Base-by-base conservation (phyloP, 805 yeast genomes). In the Wickerhamomyces xylosicus region DNA sequence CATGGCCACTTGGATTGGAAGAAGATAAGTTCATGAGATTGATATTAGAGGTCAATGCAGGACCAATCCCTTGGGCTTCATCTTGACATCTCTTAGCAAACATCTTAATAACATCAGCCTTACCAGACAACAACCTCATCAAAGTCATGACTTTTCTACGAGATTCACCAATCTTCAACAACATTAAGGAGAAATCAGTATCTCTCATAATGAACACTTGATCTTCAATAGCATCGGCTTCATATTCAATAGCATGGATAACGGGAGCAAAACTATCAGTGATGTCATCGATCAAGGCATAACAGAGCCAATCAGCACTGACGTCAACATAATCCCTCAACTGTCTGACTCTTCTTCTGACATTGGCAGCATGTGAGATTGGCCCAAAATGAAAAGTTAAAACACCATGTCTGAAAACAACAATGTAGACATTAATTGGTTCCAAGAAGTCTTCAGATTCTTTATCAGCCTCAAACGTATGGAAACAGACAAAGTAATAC, bases 41-140 rank as follows among this genome's bases (percentile, higher is more conserved):
- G 7, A 61, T 53, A 38, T 54, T 57, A 1, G 68, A 63, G 3
- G 67, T 63, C 36, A 63, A 41, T 1, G 67, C 65, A 6, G 66
- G 66, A 3, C 67, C 66, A 40, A 63, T 60, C 6, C 68, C 67
- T 40, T 60, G 62, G 4, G 55, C 58, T 36, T 65, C 70, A 61
- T 87, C 97, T 52, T 82, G 89, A 60, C 96, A 87, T 52, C 97
- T 72, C 58, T 90, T 90, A 31, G 95, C 92, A 66, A 90, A 86
- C 94, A 87, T 89, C 50, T 84, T 83, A 53, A 90, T 85, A 39
- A 90, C 97, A 58, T 90, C 97, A 1, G 97, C 97, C 57, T 90
- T 90, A 46, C 95, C 95, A 32, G 90, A 78, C 37, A 90, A 67
- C 46, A 90, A 65, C 52, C 97, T 72, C 84, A 89, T 79, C 53